Percentiles rank a stretch among this genome's conserved stretches.
phyloP scores from a whole-genome alignment of 352 stramenopile genomes.

The Phytophthora kernoviae region DNA sequence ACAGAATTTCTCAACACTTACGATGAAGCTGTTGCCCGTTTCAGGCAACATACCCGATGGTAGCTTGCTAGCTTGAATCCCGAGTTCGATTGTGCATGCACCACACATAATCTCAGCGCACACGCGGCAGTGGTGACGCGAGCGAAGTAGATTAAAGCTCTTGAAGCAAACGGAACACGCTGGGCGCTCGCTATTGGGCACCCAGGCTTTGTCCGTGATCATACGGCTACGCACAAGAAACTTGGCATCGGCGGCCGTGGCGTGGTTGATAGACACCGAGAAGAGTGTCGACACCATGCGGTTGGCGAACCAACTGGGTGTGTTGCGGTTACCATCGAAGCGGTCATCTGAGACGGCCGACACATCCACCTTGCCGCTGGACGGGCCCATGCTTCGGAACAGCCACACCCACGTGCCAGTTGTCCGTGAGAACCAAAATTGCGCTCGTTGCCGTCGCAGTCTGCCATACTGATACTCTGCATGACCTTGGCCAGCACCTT shows the following conservation, averaged over 20 bases:
- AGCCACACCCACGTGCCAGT: constrained; percentile 59
- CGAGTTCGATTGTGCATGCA: constrained; percentile 67
- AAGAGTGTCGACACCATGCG: constrained; percentile 56
- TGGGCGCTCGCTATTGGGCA: constrained; percentile 68
- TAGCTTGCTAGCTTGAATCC: constrained; percentile 59
- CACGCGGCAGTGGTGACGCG: constrained; percentile 80
- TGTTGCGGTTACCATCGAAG: constrained; percentile 53
- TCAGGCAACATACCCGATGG: constrained; percentile 60
- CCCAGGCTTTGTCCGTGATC: constrained; percentile 73
- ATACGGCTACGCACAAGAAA: constrained; percentile 60
- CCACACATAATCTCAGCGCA: constrained; percentile 87
- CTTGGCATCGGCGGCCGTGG: constrained; percentile 61
- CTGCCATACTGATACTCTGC: constrained; percentile 58
- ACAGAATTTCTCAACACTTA: constrained; percentile 83
- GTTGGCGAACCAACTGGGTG: constrained; percentile 74
- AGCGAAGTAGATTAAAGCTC: constrained; percentile 73
- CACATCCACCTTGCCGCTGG: constrained; percentile 60
- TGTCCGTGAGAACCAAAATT: constrained; percentile 73
- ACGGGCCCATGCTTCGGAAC: constrained; percentile 57
- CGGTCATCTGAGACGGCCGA: constrained; percentile 42
- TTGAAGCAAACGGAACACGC: constrained; percentile 81
- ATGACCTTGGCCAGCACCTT: constrained; percentile 66
- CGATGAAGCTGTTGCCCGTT: constrained; percentile 51
- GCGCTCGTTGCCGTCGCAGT: constrained; percentile 49
- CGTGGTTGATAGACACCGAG: constrained; percentile 42